A percentile compares a stretch with the other conserved stretches of the same genome.
Evolutionary conservation across 495 filamentous ascomycete genomes (phyloP).

Genomic region (Oleoguttula mirabilis): DNA sequence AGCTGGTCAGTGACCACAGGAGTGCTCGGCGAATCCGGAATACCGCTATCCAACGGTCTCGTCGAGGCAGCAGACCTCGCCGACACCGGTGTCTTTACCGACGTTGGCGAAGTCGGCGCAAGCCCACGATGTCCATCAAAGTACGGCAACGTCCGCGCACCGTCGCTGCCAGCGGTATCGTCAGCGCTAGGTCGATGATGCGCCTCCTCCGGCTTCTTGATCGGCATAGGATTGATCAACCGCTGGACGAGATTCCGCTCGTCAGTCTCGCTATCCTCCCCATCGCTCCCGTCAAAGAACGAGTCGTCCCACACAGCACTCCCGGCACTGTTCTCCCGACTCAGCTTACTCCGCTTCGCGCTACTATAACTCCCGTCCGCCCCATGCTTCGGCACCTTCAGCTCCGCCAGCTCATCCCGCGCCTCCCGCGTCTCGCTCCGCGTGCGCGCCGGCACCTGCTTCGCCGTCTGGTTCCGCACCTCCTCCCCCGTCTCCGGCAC

Average conservation of each 20-base stretch:
- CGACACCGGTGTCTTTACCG: neutral
- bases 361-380: slow-evolving; percentile 3
- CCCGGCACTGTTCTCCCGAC: slow-evolving; percentile 12
- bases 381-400: slow-evolving; percentile 9
- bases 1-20: slow-evolving; percentile 4
- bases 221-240: slow-evolving; percentile 19
- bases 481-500: slow-evolving; percentile 38
- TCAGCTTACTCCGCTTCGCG: neutral
- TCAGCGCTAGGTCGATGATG: neutral
- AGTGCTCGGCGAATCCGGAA: neutral
- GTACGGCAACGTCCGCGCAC: neutral
- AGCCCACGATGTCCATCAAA: slow-evolving; percentile 23
- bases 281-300: slow-evolving; percentile 27
- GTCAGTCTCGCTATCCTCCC: slow-evolving; percentile 25
- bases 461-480: slow-evolving; percentile 49
- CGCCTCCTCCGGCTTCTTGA: slow-evolving; percentile 10
- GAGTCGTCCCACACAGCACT: slow-evolving; percentile 28
- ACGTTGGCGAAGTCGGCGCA: slow-evolving; percentile 5
- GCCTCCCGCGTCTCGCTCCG: slow-evolving; percentile 29
- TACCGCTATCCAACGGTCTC: neutral
- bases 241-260: slow-evolving; percentile 24
- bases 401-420: slow-evolving; percentile 26
- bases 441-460: slow-evolving; percentile 54
- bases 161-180: slow-evolving; percentile 17
- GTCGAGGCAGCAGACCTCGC: neutral